phyloP scores from a whole-genome alignment of 1,284 basidiomycete genomes.

The Ganoderma lingzhi region DNA sequence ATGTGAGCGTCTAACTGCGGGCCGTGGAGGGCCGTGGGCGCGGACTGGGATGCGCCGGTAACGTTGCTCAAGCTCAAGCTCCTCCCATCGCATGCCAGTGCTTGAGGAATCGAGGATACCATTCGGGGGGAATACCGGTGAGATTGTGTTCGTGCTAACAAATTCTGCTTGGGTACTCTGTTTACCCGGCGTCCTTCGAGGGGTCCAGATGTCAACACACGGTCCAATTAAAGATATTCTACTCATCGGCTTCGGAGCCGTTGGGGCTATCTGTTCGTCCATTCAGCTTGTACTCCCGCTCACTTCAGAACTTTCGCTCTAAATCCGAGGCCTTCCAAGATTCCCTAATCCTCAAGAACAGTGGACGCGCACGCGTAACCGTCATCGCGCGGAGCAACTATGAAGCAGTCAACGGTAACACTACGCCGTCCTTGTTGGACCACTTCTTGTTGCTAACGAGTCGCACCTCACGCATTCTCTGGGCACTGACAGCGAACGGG shows the following conservation, averaged over 20 bases:
- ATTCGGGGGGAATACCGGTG: too few species aligned
- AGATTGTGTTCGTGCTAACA: too few species aligned
- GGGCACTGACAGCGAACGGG: constrained; percentile 49
- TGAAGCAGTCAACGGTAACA: constrained; percentile 58
- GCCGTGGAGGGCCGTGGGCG: too few species aligned
- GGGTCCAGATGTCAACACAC: not conserved
- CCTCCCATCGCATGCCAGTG: too few species aligned
- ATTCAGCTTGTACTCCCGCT: not conserved
- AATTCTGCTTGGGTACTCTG: too few species aligned
- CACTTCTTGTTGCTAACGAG: not conserved
- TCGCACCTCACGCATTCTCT: not conserved
- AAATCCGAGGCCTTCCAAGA: constrained; percentile 60
- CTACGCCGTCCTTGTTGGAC: not conserved
- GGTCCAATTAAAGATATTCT: constrained; percentile 53
- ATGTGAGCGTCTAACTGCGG: too few species aligned
- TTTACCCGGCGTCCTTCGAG: too few species aligned
- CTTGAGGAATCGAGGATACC: not conserved
- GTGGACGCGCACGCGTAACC: constrained; percentile 73
- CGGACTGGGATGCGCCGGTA: too few species aligned
- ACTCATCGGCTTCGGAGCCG: constrained; percentile 64
- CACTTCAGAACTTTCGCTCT: not conserved
- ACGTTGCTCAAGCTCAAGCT: not conserved
- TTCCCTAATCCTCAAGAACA: constrained; percentile 67
- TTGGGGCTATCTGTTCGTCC: constrained; percentile 62
- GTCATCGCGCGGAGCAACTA: constrained; percentile 81